Conservation (phyloP, 129 eudicot species). For the Rutidosis leptorrhynchoides region DNA sequence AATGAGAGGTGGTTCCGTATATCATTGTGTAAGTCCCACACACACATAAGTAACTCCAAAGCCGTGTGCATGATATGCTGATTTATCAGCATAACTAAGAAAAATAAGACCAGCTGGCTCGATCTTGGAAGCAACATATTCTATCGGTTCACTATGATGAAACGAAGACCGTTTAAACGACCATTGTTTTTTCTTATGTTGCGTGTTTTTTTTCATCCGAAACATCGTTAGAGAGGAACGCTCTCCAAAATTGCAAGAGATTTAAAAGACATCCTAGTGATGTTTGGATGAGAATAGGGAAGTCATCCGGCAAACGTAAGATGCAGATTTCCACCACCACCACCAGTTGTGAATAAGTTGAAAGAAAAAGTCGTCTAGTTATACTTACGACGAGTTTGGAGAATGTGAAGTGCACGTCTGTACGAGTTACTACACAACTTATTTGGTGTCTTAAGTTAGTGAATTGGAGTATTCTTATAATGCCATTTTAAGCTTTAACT, state of each 20-base stretch:
- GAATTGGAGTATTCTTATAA: neutral
- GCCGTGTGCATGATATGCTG: conserved; percentile 98
- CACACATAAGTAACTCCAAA: too few species aligned
- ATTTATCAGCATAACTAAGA: conserved; percentile 89
- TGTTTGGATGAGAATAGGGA: conserved; percentile 96
- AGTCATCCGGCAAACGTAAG: conserved; percentile 84
- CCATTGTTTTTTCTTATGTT: conserved; percentile 60
- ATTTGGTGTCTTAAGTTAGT: neutral
- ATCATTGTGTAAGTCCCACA: too few species aligned
- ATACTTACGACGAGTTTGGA: too few species aligned
- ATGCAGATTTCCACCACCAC: conserved; percentile 92
- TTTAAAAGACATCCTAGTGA: conserved; percentile 89
- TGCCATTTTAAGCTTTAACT: neutral
- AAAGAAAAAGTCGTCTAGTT: too few species aligned
- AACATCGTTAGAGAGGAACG: conserved; percentile 55
- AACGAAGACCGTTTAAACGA: conserved; percentile 68
- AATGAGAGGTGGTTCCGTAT: too few species aligned
- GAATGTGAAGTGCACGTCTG: too few species aligned
- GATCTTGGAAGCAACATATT: conserved; percentile 88
- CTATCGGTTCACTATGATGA: conserved; percentile 82
- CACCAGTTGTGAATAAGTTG: too few species aligned
- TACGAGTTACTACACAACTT: too few species aligned
- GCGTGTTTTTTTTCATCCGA: conserved; percentile 50
- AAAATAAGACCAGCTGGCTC: conserved; percentile 97
- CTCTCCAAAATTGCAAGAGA: conserved; percentile 90